Evolutionary conservation across 1,139 yeast species (phyloP), one percentile per base, ranked within the genome.

Genomic region (Saccharomyces pastorianus): DNA sequence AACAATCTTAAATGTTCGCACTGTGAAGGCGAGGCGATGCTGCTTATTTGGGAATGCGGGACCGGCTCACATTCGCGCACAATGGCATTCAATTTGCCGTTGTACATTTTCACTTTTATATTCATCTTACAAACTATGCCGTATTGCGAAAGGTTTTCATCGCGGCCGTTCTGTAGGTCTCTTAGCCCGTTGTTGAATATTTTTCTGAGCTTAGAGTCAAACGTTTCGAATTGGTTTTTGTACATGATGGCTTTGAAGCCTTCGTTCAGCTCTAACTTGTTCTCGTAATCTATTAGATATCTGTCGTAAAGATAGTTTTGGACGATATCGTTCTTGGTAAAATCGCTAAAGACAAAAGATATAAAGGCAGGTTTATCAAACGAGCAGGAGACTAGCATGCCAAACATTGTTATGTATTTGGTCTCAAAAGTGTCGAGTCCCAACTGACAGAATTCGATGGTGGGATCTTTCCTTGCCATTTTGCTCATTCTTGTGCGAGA

Each of bases 61-160:
- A 38, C n/a, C 44, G 61, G 62, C 26, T 46, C 53, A 53, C 63
- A 58, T 27, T 56, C 57, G 25, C 67, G 53, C 7, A 59, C 56
- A 32, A 66, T 63, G 6, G 66, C 61, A 53, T 64, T 65, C 31
- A 65, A 49, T 53, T 57, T 60, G 44, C 58, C 61, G 5, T 56
- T 52, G 50, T 51, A 66, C 0, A 59, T 25, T 42, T 60, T 58
- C 3, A 57, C 55, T 42, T 63, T 66, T 8, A 66, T 46, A 3
- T 58, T 53, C 49, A 67, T 44, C 46, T 58, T 55, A 53, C 67
- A 64, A 7, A 67, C 55, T 6, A 67, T 64, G 25, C 69, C 68
- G 20, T 53, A 54, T 42, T 61, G 59, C 5, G 65, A 57, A 32
- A 61, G 44, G 49, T 64, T 64, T 23, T 55, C 53, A 32, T 58